Conservation (phyloP, 192 early-diverging fungal genomes). For the Coemansia sp. region DNA sequence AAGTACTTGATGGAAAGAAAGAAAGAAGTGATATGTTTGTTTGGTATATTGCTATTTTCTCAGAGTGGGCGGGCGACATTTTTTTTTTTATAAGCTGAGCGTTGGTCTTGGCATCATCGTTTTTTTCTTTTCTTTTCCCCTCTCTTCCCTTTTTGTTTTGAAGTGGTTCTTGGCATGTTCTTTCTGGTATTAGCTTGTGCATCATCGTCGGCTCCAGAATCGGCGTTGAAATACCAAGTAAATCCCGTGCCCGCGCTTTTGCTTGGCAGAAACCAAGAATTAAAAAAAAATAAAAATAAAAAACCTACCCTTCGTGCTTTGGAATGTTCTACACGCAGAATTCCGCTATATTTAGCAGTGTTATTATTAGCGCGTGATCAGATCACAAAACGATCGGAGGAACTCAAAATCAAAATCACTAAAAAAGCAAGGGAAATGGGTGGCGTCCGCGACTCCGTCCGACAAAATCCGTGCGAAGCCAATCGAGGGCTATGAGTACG, state of each 20-base stretch:
- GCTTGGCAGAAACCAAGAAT: neutral
- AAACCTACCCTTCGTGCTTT: neutral
- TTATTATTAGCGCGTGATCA: neutral
- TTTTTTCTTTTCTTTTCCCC: neutral
- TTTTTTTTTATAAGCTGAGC: neutral
- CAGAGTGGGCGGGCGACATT: neutral
- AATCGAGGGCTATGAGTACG: too few species aligned
- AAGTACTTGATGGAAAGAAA: neutral
- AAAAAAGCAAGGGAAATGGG: neutral
- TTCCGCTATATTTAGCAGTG: neutral
- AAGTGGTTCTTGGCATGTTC: neutral
- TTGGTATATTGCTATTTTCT: neutral
- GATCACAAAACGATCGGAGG: neutral
- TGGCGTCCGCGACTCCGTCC: neutral
- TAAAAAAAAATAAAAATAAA: neutral
- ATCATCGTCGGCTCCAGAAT: neutral
- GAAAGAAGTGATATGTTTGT: neutral
- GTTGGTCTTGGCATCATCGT: neutral
- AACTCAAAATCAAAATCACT: neutral
- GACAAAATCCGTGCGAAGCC: neutral
- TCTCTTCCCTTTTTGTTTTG: neutral
- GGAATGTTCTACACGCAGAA: constrained; percentile 1
- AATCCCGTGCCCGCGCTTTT: neutral
- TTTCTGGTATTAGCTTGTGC: neutral
- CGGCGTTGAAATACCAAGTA: neutral